Evolutionary conservation across 1,284 basidiomycete species (phyloP).

Genomic region (Polyporus tsugae): DNA sequence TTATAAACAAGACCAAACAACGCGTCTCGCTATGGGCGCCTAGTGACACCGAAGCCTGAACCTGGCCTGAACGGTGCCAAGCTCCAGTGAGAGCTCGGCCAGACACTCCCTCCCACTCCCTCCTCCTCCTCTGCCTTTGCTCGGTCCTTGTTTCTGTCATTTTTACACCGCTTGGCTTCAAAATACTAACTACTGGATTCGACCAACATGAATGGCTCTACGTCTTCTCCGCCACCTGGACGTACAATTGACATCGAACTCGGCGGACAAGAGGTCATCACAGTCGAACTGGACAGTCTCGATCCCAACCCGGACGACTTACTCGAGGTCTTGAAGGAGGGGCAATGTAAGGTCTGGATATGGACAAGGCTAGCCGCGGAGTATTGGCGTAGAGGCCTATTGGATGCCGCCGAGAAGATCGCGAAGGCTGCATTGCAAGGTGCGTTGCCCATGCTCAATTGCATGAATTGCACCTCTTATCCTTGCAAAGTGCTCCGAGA

Average conservation of each 20-base stretch:
- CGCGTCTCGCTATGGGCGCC: conserved; percentile 28
- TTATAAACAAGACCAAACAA: conserved; percentile 33
- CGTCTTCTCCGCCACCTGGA: conserved; percentile 39
- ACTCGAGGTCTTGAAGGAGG: conserved; percentile 72
- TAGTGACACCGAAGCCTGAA: conserved; percentile 2
- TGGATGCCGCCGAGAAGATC: conserved; percentile 76
- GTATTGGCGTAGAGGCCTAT: conserved; percentile 75
- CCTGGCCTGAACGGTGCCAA: not conserved
- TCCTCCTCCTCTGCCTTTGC: not conserved
- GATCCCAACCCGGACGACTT: conserved; percentile 79
- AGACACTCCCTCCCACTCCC: not conserved
- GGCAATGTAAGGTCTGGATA: conserved; percentile 71
- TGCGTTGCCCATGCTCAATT: conserved; percentile 44
- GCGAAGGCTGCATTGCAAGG: conserved; percentile 68
- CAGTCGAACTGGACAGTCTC: conserved; percentile 81
- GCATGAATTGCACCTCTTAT: not conserved
- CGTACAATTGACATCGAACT: conserved; percentile 66
- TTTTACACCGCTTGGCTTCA: not conserved
- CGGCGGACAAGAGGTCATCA: conserved; percentile 81
- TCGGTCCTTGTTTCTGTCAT: not conserved
- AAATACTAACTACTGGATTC: not conserved
- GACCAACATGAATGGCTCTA: conserved; percentile 34
- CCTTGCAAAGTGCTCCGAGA: conserved; percentile 57
- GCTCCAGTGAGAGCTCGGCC: not conserved
- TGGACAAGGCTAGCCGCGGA: conserved; percentile 83